Base-by-base conservation (phyloP, 352 stramenopile species). In the Aphanomyces stellatus region DNA sequence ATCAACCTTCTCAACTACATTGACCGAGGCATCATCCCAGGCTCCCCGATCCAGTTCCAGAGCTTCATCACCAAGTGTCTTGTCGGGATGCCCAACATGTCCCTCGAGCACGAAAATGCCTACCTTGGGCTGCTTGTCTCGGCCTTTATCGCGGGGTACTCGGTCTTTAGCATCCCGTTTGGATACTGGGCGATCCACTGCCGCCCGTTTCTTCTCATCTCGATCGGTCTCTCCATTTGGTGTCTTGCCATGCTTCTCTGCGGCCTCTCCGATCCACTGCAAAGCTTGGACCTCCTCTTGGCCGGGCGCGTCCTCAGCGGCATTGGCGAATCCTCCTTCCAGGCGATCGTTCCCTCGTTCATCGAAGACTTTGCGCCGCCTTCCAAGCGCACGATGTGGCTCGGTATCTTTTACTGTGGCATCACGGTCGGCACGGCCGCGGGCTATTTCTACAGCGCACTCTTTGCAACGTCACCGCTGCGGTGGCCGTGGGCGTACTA, bases 1-100 rank as follows among this genome's bases (percentile, higher is more conserved):
- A 93, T 94, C 72, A 97, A 98, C 71, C 74, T 98, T 27, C 74
- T 97, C 61, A 98, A 97, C 74, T 98, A 97, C 76, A 72, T 97
- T 53, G 93, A 98, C 78, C 88, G 94, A 28, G 90, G 91, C 33
- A 98, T 98, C 66, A 97, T 98, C 61, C 88, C 95, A 0, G 95
- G 95, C 10, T 88, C 91, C 0, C 86, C 87, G 17, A 77, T 95
- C 64, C 87, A 96, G 68, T 97, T 98, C 72, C 85, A 95, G 66
- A 80, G 77, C 46, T 98, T 98, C 69, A 95, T 97, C 65, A 82
- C 78, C 5, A 51, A 73, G 15, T 89, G 87, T 15, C 73, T 88
- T 10, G 42, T 67, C 17, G 46, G 40, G 13, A 24, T 66, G 30
- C 49, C 49, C 15, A 71, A 81, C 37, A 76, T 90, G 69, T 87